Conservation (phyloP, 106 monocot species). For the Narthecium ossifragum region DNA sequence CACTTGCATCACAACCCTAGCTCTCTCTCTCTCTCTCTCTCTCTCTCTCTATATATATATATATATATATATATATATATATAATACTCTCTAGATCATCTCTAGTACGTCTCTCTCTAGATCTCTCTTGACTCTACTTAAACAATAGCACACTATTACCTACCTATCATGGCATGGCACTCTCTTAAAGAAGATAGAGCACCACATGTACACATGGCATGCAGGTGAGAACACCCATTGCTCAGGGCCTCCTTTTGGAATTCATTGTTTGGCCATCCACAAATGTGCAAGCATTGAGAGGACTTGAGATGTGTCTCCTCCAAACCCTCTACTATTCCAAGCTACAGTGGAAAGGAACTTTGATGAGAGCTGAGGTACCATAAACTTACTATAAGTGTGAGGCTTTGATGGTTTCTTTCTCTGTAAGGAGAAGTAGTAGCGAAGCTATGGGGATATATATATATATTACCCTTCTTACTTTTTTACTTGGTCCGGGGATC, state of each 20-base stretch:
- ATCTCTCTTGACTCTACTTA: too few relatives aligned
- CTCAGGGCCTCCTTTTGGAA: not conserved
- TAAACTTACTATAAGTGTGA: not conserved
- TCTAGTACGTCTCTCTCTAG: too few relatives aligned
- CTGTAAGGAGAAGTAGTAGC: not conserved
- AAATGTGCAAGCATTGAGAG: not conserved
- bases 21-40: too few relatives aligned
- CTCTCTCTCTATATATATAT: too few relatives aligned
- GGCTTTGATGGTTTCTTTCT: not conserved
- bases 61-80: too few relatives aligned
- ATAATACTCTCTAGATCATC: not conserved
- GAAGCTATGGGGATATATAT: too few relatives aligned
- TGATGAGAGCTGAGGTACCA: not conserved
- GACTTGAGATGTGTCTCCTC: not conserved
- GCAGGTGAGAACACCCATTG: not conserved
- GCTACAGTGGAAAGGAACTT: not conserved
- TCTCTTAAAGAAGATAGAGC: too few relatives aligned
- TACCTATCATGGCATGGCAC: too few relatives aligned
- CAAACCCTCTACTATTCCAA: not conserved
- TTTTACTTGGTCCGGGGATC: too few relatives aligned
- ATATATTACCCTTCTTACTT: not conserved
- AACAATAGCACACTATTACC: too few relatives aligned
- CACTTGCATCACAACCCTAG: too few relatives aligned
- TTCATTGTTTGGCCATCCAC: not conserved
- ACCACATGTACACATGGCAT: too few relatives aligned